Conservation (phyloP, 352 stramenopile species). For the Saprolegnia diclina region DNA sequence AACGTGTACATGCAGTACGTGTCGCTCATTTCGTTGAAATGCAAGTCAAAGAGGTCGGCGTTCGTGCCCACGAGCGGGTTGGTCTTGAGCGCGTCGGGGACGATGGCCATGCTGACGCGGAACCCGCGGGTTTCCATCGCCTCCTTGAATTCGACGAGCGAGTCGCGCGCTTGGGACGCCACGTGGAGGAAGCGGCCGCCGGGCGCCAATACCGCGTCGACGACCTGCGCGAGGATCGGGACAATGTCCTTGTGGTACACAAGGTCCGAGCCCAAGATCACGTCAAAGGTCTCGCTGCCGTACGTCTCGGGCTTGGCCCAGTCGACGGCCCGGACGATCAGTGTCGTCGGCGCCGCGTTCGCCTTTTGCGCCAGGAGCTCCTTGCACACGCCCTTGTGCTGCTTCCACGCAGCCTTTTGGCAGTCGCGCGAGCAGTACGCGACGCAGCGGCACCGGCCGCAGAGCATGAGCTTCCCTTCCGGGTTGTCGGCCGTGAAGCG, state of each 20-base stretch:
- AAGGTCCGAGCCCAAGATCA: slow-evolving; percentile 78
- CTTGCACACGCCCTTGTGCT: slow-evolving; percentile 80
- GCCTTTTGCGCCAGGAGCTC: slow-evolving; percentile 29
- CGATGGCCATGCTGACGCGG: slow-evolving; percentile 48
- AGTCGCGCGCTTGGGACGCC: slow-evolving; percentile 71
- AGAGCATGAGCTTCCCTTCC: slow-evolving; percentile 84
- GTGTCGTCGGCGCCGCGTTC: neutral
- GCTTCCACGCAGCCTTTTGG: slow-evolving; percentile 83
- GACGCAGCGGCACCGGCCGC: slow-evolving; percentile 58
- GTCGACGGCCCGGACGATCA: slow-evolving; percentile 72
- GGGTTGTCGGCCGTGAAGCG: slow-evolving; percentile 73
- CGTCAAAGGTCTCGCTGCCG: slow-evolving; percentile 54
- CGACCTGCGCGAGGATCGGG: slow-evolving; percentile 64
- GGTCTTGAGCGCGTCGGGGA: slow-evolving; percentile 76
- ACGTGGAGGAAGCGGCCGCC: slow-evolving; percentile 68
- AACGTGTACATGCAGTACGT: slow-evolving; percentile 86
- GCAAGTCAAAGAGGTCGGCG: slow-evolving; percentile 70
- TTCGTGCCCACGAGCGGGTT: slow-evolving; percentile 59
- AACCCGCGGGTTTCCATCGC: slow-evolving; percentile 70
- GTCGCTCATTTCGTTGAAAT: slow-evolving; percentile 89
- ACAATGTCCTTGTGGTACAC: slow-evolving; percentile 85
- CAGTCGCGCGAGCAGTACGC: slow-evolving; percentile 82
- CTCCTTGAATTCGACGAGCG: slow-evolving; percentile 75
- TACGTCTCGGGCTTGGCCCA: slow-evolving; percentile 71
- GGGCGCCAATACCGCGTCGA: slow-evolving; percentile 54